These are phyloP conservation scores for Sedum album DNA, from an alignment of 164 flowering plant species.

Conservation along the genomic window DNA sequence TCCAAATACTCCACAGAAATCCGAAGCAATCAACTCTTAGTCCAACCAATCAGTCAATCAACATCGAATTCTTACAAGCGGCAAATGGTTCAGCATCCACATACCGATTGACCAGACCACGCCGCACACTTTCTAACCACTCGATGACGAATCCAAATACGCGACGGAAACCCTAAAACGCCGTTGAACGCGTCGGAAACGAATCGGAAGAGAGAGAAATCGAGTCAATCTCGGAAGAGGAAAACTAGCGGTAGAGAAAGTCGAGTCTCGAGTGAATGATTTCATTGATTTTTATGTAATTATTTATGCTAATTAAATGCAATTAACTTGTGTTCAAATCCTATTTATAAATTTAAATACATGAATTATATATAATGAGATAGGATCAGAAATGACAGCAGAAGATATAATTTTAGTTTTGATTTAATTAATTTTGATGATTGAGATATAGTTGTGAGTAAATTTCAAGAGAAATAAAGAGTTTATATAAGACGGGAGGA, in stretches of 20 bases:
- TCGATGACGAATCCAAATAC: neutral
- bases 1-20: neutral
- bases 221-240: neutral
- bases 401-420: too few relatives aligned
- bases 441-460: too few relatives aligned
- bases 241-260: too few relatives aligned
- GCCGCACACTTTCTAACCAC: neutral
- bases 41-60: neutral
- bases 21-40: neutral
- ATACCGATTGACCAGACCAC: neutral
- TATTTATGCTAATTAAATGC: neutral
- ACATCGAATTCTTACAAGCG: neutral
- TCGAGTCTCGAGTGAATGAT: neutral
- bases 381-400: too few relatives aligned
- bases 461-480: too few relatives aligned
- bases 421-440: too few relatives aligned
- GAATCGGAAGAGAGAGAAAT: neutral
- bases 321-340: neutral
- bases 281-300: neutral
- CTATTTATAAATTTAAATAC: too few relatives aligned
- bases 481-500: too few relatives aligned
- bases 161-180: neutral
- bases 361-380: too few relatives aligned
- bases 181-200: neutral
- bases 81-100: neutral